Evolutionary conservation across 805 yeast genomes (phyloP).

Genomic region (Pichia phayaonensis): DNA sequence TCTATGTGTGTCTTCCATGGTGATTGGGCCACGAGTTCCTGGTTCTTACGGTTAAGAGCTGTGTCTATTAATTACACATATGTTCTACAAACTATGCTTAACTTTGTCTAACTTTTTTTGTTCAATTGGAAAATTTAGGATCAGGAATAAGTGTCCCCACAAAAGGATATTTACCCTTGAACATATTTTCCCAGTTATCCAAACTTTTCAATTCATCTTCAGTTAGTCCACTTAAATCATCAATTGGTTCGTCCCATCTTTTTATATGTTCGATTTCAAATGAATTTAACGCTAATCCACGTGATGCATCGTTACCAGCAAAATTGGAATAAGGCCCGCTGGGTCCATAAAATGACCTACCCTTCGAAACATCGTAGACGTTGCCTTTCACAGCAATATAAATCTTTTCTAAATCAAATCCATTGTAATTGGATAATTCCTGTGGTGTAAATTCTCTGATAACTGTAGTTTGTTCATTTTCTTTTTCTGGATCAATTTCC

Average conservation of each 20-base stretch:
- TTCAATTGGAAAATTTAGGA: conserved; percentile 2
- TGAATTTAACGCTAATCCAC: conserved; percentile 85
- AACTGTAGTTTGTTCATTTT: conserved; percentile 20
- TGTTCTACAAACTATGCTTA: not conserved
- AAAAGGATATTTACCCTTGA: conserved; percentile 69
- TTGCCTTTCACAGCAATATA: conserved; percentile 79
- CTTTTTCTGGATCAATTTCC: conserved; percentile 22
- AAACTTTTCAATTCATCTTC: conserved; percentile 57
- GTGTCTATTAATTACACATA: not conserved
- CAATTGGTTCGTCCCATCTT: conserved; percentile 71
- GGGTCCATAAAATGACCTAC: conserved; percentile 87
- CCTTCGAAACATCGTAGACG: conserved; percentile 76
- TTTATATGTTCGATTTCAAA: conserved; percentile 64
- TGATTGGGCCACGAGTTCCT: too few relatives aligned
- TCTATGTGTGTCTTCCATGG: too few relatives aligned
- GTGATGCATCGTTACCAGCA: conserved; percentile 92
- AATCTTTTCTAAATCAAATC: conserved; percentile 71
- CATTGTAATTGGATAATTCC: conserved; percentile 69
- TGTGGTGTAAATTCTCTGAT: conserved; percentile 59
- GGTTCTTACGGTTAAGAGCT: not conserved
- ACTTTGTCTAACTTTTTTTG: not conserved
- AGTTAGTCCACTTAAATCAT: conserved; percentile 53
- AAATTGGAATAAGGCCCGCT: conserved; percentile 91
- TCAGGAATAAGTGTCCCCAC: conserved; percentile 64
- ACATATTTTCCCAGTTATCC: conserved; percentile 80